Conservation (phyloP, 495 filamentous ascomycete genomes). For the Immersiella caudata region DNA sequence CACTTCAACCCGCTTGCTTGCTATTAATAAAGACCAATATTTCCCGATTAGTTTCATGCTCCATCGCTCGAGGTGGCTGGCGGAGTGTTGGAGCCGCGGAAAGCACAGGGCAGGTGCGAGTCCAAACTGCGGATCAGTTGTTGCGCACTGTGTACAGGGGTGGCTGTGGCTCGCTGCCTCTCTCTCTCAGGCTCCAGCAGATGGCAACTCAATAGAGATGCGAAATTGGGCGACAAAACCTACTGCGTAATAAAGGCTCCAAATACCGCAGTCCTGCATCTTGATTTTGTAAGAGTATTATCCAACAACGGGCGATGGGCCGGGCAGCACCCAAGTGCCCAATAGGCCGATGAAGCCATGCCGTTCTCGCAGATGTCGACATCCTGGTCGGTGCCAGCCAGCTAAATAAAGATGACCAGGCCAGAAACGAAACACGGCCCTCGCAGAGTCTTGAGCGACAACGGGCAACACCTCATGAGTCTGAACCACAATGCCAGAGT, state of each 20-base stretch:
- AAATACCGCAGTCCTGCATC: conserved; percentile 1
- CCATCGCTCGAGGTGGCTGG: not conserved
- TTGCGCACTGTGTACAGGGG: conserved; percentile 2
- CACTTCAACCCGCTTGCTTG: not conserved
- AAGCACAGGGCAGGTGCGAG: not conserved
- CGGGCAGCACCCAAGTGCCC: not conserved
- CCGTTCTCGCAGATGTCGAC: conserved; percentile 15
- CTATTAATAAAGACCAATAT: conserved; percentile 4
- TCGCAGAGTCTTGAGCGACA: not conserved
- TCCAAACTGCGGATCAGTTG: not conserved
- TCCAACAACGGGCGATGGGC: not conserved
- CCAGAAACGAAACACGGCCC: not conserved
- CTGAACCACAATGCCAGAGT: conserved; percentile 5
- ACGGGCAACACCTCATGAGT: not conserved
- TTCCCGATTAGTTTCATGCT: conserved; percentile 9
- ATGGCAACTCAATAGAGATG: not conserved
- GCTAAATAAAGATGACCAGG: conserved; percentile 11
- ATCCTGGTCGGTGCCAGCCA: conserved; percentile 3
- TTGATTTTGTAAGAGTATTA: not conserved
- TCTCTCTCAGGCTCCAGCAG: not conserved
- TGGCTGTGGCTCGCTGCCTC: not conserved
- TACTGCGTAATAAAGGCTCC: not conserved
- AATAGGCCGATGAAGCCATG: not conserved
- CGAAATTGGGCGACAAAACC: not conserved
- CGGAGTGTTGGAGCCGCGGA: not conserved